phyloP scores from a whole-genome alignment of 441 rosid species.

The Gossypium lobatum region DNA sequence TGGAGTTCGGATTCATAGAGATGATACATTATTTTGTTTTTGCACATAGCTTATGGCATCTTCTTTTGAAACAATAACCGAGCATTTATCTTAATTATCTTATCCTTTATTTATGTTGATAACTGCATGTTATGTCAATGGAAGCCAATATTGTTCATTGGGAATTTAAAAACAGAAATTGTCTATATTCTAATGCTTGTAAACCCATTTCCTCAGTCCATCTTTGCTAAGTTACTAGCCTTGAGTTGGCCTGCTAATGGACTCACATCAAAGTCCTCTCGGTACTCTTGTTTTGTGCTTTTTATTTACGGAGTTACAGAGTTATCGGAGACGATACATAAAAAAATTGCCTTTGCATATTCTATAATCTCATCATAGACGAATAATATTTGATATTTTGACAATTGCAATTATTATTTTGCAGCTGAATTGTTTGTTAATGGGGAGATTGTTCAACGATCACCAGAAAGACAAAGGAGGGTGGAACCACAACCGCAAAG shows the following conservation, averaged over 20 bases:
- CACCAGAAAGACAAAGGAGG: constrained; percentile 91
- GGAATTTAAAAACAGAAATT: not conserved
- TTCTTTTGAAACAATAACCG: not conserved
- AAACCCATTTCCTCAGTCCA: constrained; percentile 19
- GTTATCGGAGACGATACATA: not conserved
- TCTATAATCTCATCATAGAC: not conserved
- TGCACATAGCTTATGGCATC: not conserved
- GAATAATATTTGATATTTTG: not conserved
- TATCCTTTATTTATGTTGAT: not conserved
- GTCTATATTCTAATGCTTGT: not conserved
- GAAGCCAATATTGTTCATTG: not conserved
- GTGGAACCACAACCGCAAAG: constrained; percentile 93
- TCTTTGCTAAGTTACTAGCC: constrained; percentile 52
- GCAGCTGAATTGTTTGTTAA: constrained; percentile 92
- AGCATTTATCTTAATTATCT: not conserved
- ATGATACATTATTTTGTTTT: not conserved
- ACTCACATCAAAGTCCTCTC: constrained; percentile 23
- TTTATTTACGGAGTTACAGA: not conserved
- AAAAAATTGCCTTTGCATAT: not conserved
- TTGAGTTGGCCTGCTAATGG: constrained; percentile 33
- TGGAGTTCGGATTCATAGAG: not conserved
- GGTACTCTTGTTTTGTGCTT: not conserved
- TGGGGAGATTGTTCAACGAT: constrained; percentile 86
- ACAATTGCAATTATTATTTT: constrained; percentile 8
- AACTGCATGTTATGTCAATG: not conserved